phyloP scores from a whole-genome alignment of 2,329 filamentous ascomycete species.

The Aspergillus pseudoviridinutans region DNA sequence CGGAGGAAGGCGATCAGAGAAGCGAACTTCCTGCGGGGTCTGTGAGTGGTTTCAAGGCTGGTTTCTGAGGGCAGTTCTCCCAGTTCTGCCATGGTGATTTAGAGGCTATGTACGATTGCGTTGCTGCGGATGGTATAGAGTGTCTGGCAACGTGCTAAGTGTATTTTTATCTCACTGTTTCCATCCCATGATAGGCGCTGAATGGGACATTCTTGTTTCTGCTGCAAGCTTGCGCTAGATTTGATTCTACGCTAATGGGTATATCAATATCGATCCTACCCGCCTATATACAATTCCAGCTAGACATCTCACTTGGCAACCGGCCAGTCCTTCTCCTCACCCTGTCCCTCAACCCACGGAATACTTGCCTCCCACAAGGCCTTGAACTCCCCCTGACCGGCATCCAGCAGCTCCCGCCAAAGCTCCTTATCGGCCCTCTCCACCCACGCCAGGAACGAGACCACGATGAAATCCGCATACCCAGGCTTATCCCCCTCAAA shows the following conservation, averaged over 20 bases:
- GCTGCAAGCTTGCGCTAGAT: not conserved
- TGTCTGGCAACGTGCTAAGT: slow-evolving; percentile 15
- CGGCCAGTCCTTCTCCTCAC: slow-evolving; percentile 31
- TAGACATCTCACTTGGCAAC: slow-evolving; percentile 8
- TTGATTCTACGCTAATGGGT: not conserved
- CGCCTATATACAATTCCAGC: not conserved
- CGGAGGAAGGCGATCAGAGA: slow-evolving; percentile 46
- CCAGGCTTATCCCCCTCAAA: slow-evolving; percentile 29
- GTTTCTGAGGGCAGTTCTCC: not conserved
- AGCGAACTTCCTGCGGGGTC: slow-evolving; percentile 46
- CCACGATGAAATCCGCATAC: slow-evolving; percentile 29
- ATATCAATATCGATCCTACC: too few species aligned
- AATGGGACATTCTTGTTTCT: not conserved
- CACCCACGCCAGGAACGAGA: slow-evolving; percentile 22
- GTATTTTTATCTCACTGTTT: slow-evolving; percentile 30
- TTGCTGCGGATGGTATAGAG: slow-evolving; percentile 6
- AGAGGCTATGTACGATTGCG: slow-evolving; percentile 15
- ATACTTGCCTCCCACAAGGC: slow-evolving; percentile 27
- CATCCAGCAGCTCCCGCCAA: slow-evolving; percentile 20
- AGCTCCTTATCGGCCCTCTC: slow-evolving; percentile 19
- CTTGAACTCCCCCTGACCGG: slow-evolving; percentile 27
- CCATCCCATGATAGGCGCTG: slow-evolving; percentile 20
- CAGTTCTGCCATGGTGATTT: slow-evolving; percentile 1
- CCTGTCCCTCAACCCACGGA: slow-evolving; percentile 31
- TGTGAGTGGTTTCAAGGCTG: slow-evolving; percentile 28